Conservation (phyloP, 1,284 basidiomycete genomes). For the Anthracocystis setariae region DNA sequence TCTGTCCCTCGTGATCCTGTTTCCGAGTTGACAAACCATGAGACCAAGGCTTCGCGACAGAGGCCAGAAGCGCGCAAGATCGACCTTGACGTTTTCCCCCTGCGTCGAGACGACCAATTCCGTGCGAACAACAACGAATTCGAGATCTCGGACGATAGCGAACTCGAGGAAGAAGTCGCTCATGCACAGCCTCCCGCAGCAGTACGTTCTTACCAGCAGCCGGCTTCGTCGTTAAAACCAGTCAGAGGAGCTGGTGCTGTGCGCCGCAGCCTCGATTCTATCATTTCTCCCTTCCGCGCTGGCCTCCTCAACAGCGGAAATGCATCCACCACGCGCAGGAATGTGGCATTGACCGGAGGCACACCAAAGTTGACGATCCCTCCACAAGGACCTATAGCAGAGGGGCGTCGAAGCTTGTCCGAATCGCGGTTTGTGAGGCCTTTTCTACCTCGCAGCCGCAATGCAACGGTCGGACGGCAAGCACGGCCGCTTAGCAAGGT, state of each 20-base stretch:
- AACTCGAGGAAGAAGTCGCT: constrained; percentile 8
- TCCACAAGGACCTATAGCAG: constrained; percentile 5
- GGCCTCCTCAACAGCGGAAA: constrained; percentile 21
- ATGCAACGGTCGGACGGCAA: constrained; percentile 8
- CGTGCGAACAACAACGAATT: constrained; percentile 27
- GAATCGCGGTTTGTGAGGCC: constrained; percentile 44
- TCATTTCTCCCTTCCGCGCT: constrained; percentile 46
- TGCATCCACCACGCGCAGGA: not conserved
- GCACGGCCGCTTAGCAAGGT: constrained; percentile 36
- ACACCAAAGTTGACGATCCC: too few relatives aligned
- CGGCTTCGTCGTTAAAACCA: not conserved
- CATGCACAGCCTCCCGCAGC: not conserved
- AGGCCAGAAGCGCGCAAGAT: constrained; percentile 12
- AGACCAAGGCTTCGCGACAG: not conserved
- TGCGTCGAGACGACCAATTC: constrained; percentile 44
- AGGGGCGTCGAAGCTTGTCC: constrained; percentile 38
- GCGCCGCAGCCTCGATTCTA: constrained; percentile 41
- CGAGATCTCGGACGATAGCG: constrained; percentile 33
- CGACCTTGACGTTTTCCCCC: constrained; percentile 28
- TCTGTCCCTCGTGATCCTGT: constrained; percentile 6
- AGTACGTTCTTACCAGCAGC: not conserved
- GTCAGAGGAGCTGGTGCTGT: constrained; percentile 27
- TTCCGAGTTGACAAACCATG: not conserved
- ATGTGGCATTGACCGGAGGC: not conserved
- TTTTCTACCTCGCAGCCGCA: constrained; percentile 26